Percentiles rank a stretch among this genome's conserved stretches.
Conservation (phyloP, 2,329 filamentous ascomycete genomes). For the Fusarium sp. region DNA sequence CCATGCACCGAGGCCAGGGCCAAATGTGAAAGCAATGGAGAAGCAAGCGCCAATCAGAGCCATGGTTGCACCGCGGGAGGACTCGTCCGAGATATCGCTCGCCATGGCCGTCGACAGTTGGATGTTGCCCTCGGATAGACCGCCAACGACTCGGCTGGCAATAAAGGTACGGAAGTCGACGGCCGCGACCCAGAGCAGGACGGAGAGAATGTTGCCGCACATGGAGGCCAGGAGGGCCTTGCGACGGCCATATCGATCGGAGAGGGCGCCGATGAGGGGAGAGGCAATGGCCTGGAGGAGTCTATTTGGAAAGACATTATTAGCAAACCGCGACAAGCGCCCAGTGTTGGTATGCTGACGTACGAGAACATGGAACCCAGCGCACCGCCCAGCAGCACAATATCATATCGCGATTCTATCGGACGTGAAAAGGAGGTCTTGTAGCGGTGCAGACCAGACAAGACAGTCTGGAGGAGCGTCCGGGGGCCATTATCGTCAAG, state of each 20-base stretch:
- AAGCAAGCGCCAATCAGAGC: conserved; percentile 96
- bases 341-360: conserved; percentile 30
- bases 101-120: conserved; percentile 96
- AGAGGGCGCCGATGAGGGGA: conserved; percentile 86
- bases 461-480: conserved; percentile 79
- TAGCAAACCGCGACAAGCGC: conserved; percentile 1
- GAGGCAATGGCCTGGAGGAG: conserved; percentile 92
- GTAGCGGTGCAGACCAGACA: conserved; percentile 88
- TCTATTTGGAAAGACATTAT: conserved; percentile 52
- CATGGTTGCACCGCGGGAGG: conserved; percentile 88
- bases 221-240: conserved; percentile 90
- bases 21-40: conserved; percentile 96
- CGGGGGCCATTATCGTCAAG: conserved; percentile 55
- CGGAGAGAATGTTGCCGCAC: conserved; percentile 89
- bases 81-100: conserved; percentile 90
- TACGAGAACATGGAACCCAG: conserved; percentile 88
- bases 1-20: conserved; percentile 88
- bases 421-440: conserved; percentile 91
- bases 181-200: conserved; percentile 91
- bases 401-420: conserved; percentile 96
- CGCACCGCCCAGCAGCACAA: conserved; percentile 91
- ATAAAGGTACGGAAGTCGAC: conserved; percentile 96
- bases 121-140: conserved; percentile 94
- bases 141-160: conserved; percentile 89
- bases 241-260: conserved; percentile 86